Evolutionary conservation across 2,329 filamentous ascomycete genomes (phyloP), one percentile per base, ranked within the genome.

Genomic region (Apiospora saccharicola): DNA sequence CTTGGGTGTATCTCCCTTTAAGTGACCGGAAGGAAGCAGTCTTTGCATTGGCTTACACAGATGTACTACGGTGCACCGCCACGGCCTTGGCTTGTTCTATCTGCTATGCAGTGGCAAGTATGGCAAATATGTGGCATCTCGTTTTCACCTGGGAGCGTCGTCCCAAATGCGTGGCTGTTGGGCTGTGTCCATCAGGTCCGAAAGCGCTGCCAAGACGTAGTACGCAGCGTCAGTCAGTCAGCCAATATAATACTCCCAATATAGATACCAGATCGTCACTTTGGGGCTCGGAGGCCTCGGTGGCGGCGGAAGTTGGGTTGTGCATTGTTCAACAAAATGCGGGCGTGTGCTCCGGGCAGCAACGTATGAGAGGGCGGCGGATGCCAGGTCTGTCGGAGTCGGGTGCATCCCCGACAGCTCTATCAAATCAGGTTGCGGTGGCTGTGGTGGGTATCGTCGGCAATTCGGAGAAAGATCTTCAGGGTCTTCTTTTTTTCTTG

Each of bases 381-480:
- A 16, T 4, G 16, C 19, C 2, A 13, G n/a, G 4, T 26, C 49
- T 16, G 44, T 7, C 19, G 46, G 46, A 7, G 30, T 64, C 57
- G 57, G 57, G 22, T 64, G 57, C n/a, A 41, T 14, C 57, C 57
- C 57, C 57, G 57, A 64, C 19, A n/a, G 34, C 19, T 41, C 41
- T 34, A 57, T 37, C 34, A 64, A 64, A 64, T 64, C 34, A 64
- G 57, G 57, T 41, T 41, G 19, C 6, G 22, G 30, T 57, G 51
- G 14, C 13, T 30, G 57, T 13, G 30, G 57, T 64, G 57, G 57
- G 12, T 64, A 64, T 64, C 57, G 10, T 64, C 57, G 57, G 57
- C 57, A 64, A 64, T 41, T 64, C 57, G 57, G 57, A 14, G 57
- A 14, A 64, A 41, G 57, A 64, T 41, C 34, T 64, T 64, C 57